A percentile compares a stretch with the other conserved stretches of the same genome.
phyloP scores from a whole-genome alignment of 805 yeast genomes.

The Wickerhamiella australiensis region DNA sequence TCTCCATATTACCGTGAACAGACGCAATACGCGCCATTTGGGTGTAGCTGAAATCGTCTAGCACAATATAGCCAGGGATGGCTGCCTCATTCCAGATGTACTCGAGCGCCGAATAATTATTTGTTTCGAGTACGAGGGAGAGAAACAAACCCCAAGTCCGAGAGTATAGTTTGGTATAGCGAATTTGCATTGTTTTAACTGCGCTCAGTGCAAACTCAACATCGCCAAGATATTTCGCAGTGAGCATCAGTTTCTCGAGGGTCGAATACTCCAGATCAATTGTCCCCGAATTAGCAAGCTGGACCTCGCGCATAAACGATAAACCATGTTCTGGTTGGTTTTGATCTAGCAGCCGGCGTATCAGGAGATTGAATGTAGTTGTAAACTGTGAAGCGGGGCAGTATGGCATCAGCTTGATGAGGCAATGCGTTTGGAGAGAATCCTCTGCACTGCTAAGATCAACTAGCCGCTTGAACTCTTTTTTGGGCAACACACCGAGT shows the following conservation, averaged over 20 bases:
- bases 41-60: constrained; percentile 25
- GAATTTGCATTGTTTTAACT: constrained; percentile 18
- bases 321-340: constrained; percentile 21
- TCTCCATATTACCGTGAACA: constrained; percentile 20
- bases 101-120: constrained; percentile 21
- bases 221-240: constrained; percentile 23
- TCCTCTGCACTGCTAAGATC: constrained; percentile 1
- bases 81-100: constrained; percentile 24
- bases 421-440: constrained; percentile 15
- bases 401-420: constrained; percentile 17
- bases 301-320: constrained; percentile 21
- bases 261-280: constrained; percentile 17
- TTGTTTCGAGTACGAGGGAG: constrained; percentile 18
- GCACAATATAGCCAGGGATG: constrained; percentile 25
- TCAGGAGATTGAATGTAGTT: constrained; percentile 16
- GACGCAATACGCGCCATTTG: constrained; percentile 23
- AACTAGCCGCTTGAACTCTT: constrained; percentile 13
- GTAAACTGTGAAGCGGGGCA: constrained; percentile 12
- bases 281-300: constrained; percentile 20
- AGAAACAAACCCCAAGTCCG: constrained; percentile 28
- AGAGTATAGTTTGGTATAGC: constrained; percentile 19
- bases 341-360: constrained; percentile 17
- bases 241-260: constrained; percentile 23
- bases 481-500: not conserved
- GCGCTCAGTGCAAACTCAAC: constrained; percentile 23